Base-by-base conservation (phyloP, 2,329 filamentous ascomycete species). In the Exophiala viscosa region DNA sequence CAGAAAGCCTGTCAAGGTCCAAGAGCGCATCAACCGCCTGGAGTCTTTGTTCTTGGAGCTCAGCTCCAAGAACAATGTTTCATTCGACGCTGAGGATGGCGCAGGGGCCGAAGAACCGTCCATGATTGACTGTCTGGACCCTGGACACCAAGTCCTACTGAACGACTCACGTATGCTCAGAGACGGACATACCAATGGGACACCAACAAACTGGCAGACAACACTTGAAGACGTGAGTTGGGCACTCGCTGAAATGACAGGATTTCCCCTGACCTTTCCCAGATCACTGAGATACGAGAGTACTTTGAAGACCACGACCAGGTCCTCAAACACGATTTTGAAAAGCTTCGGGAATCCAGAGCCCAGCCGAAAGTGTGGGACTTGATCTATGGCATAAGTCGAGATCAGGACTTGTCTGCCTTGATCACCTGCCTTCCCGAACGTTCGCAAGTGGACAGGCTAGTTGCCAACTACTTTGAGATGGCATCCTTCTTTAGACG, bases 11-110 rank as follows among this genome's bases (percentile, higher is more conserved):
- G 20, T n/a, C 40, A 42, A 42, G 40, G 40, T 42, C 17, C 20
- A 42, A 31, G 40, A 42, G 40, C 18, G 40, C 40, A 42, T 42
- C 40, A 42, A 42, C 20, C 40, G 40, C 40, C 40, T 42, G 40
- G 17, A 42, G 9, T 23, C 40, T 18, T 18, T 31, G 8, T 42
- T 42, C n/a, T 23, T 42, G 13, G 40, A 42, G 40, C 40, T 42
- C 17, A 23, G 17, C 14, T 17, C 13, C 13, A 42, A 23, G 20
- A 17, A 31, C 20, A 18, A 42, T 9, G 14, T 7, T 11, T 40
- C 38, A 4, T 20, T 40, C 20, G 18, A 18, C 18, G 23, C 18
- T 8, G 20, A 42, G 28, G 28, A 42, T n/a, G 18, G 9, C 17
- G 23, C 23, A 28, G 23, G 5, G 23, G 23, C 3, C 6, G 20